A percentile compares a stretch with the other conserved stretches of the same genome.
Conservation (phyloP, 1,284 basidiomycete genomes). For the Leccinum pachyderme region DNA sequence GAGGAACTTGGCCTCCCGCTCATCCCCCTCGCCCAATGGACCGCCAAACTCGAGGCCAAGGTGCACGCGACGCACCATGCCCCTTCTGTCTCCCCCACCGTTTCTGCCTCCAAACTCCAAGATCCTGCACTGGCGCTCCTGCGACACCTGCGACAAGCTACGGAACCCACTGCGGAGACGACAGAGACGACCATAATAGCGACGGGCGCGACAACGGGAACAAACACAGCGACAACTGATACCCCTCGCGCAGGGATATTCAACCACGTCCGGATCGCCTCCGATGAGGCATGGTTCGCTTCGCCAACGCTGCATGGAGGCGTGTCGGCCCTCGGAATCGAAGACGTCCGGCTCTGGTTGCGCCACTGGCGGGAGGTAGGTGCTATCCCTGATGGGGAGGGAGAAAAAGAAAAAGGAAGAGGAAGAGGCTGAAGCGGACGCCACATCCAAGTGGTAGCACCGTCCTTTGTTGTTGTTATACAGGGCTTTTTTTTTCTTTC, state of each 20-base stretch:
- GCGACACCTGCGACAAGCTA: slow-evolving; percentile 6
- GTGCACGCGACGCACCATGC: slow-evolving; percentile 1
- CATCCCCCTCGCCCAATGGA: slow-evolving; percentile 20
- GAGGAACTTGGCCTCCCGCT: slow-evolving; percentile 15
- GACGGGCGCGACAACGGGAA: not conserved
- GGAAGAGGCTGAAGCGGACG: not conserved
- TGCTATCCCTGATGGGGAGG: slow-evolving; percentile 2
- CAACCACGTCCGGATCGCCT: not conserved
- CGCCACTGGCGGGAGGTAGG: slow-evolving; percentile 13
- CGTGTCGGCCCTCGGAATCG: not conserved
- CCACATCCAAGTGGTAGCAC: not conserved
- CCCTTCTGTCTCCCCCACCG: not conserved
- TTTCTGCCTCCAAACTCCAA: not conserved
- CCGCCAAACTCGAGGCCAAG: slow-evolving; percentile 8
- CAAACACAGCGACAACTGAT: not conserved
- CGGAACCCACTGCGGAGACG: not conserved
- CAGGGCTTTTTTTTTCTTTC: not conserved
- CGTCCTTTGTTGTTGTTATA: not conserved
- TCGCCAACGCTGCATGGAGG: slow-evolving; percentile 2
- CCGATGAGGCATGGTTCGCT: slow-evolving; percentile 1
- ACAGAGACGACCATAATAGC: not conserved
- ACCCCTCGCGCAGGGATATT: slow-evolving; percentile 4
- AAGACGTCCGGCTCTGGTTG: slow-evolving; percentile 14
- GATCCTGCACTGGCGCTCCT: slow-evolving; percentile 10
- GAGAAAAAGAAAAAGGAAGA: not conserved